Percentiles rank a stretch among this genome's conserved stretches.
Evolutionary conservation across 2,329 filamentous ascomycete species (phyloP).

Genomic region (Pseudocercospora fijiensis): DNA sequence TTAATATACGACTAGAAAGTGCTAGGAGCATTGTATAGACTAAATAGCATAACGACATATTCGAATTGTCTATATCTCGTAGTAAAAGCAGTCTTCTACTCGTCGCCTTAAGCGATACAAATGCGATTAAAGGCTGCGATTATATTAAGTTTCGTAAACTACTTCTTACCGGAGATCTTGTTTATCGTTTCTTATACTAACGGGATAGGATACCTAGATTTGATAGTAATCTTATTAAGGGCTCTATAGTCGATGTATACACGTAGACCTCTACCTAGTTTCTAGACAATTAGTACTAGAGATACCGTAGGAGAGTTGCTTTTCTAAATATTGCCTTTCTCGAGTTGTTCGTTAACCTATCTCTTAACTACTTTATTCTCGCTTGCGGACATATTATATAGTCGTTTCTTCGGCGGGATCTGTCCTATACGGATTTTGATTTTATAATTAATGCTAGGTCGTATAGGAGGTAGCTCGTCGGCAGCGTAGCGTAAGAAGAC

Average conservation of each 20-base stretch:
- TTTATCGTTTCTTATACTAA: not conserved
- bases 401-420: not conserved
- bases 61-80: no score
- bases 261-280: not conserved
- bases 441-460: not conserved
- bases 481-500: not conserved
- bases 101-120: not conserved
- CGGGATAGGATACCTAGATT: not conserved
- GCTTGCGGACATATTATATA: not conserved
- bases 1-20: no score
- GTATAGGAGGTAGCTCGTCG: not conserved
- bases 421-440: not conserved
- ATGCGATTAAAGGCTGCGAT: not conserved
- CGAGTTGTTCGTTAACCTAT: not conserved
- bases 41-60: no score
- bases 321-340: not conserved
- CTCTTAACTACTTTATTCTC: not conserved
- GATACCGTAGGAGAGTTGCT: no score
- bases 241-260: conserved; percentile 8
- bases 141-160: no score
- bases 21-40: no score
- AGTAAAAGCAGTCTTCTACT: no score
- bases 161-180: not conserved
- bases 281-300: not conserved
- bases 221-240: not conserved